Evolutionary conservation across 768 basidiomycete genomes (phyloP).

Genomic region (Boletus vinaceobasis): DNA sequence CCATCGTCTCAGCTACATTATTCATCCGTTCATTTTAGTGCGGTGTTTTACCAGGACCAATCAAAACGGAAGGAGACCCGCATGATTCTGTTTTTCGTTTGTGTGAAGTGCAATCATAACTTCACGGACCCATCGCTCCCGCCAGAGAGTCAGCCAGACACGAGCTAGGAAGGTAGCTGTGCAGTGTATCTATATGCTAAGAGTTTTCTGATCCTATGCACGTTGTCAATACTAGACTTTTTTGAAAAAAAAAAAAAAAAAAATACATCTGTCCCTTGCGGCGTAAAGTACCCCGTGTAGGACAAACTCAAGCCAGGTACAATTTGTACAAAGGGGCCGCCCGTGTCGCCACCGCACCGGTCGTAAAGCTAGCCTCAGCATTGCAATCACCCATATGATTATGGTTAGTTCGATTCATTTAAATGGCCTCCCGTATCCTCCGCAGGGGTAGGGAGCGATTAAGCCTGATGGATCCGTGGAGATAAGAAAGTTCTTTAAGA

Average conservation of each 20-base stretch:
- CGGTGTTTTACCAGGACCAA: constrained; percentile 95
- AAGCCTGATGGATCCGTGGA: not conserved
- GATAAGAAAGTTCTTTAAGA: not conserved
- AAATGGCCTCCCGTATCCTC: not conserved
- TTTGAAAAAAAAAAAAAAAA: too few species aligned
- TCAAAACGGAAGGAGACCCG: constrained; percentile 94
- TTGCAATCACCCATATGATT: not conserved
- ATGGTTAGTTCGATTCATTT: not conserved
- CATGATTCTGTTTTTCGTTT: constrained; percentile 92
- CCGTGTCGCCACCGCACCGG: too few species aligned
- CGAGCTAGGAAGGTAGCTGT: constrained; percentile 14
- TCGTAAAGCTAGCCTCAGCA: not conserved
- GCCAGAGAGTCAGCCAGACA: constrained; percentile 38
- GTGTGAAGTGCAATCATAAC: constrained; percentile 73
- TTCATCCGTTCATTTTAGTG: constrained; percentile 44
- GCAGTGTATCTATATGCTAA: not conserved
- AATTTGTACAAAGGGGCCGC: too few species aligned
- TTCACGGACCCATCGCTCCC: constrained; percentile 69
- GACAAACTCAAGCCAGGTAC: too few species aligned
- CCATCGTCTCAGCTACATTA: not conserved
- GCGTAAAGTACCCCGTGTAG: too few species aligned
- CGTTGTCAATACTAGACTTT: not conserved
- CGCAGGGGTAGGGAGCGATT: not conserved
- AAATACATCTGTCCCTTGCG: too few species aligned
- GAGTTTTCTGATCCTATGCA: constrained; percentile 2